Conservation (phyloP, 2,329 filamentous ascomycete genomes). For the Paraphaeosphaeria sporulosa region DNA sequence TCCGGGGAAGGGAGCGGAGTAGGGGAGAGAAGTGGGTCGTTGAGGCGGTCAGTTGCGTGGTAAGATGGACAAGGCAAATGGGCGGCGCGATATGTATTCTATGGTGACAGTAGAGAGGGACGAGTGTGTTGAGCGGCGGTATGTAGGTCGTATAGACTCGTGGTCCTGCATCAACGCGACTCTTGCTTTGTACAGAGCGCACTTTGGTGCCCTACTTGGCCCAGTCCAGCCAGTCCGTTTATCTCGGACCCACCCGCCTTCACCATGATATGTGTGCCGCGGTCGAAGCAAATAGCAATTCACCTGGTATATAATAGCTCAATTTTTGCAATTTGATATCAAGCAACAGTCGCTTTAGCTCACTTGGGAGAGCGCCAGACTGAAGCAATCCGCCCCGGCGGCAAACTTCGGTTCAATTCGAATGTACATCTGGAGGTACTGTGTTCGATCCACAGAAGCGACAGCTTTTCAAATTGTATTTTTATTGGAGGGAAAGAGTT, state of each 20-base stretch:
- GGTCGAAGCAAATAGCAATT: neutral
- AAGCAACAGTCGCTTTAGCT: constrained; percentile 13
- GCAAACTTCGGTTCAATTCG: constrained; percentile 12
- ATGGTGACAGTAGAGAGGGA: neutral
- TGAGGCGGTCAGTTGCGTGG: neutral
- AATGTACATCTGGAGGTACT: constrained; percentile 10
- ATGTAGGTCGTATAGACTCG: too few species aligned
- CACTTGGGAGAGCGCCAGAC: constrained; percentile 15
- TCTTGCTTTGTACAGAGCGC: too few species aligned
- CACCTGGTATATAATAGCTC: neutral
- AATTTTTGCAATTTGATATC: neutral
- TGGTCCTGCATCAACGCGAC: neutral
- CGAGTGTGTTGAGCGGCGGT: neutral
- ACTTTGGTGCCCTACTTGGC: too few species aligned
- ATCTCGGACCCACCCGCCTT: too few species aligned
- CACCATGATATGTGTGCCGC: too few species aligned
- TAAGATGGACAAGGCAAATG: neutral
- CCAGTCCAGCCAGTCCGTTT: too few species aligned
- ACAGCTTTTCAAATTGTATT: constrained; percentile 29
- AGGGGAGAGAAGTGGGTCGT: neutral
- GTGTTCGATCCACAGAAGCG: constrained; percentile 14
- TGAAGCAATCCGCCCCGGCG: constrained; percentile 7
- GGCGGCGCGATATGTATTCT: too few species aligned
- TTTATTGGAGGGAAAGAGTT: constrained; percentile 31
- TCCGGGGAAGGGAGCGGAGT: neutral